Evolutionary conservation across 805 yeast species (phyloP).

Genomic region (Candida broadrunensis): DNA sequence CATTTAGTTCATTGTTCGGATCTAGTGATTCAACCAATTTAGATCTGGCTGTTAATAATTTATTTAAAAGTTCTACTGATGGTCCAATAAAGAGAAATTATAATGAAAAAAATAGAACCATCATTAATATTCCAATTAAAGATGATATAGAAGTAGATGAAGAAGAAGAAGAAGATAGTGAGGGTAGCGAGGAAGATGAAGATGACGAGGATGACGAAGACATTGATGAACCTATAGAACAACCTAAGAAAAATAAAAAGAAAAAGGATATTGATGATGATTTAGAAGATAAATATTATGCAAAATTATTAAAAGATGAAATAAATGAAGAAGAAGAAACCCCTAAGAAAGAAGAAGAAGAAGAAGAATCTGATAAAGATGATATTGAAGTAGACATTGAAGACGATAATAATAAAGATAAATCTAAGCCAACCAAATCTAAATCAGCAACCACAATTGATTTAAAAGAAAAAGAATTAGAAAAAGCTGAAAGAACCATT

Average conservation of each 20-base stretch:
- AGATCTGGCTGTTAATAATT: conserved; percentile 26
- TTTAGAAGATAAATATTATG: conserved; percentile 53
- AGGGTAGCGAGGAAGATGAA: conserved; percentile 20
- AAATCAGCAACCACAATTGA: conserved; percentile 50
- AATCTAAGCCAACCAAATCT: conserved; percentile 8
- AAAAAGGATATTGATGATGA: conserved; percentile 43
- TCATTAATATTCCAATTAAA: conserved; percentile 14
- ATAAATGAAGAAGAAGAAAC: conserved; percentile 11
- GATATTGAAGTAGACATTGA: conserved; percentile 8
- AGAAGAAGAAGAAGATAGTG: conserved; percentile 12
- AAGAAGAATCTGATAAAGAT: conserved; percentile 18
- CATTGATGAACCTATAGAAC: conserved; percentile 7
- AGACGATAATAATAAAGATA: conserved; percentile 5
- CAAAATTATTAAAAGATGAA: conserved; percentile 44
- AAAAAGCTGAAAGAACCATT: conserved; percentile 78
- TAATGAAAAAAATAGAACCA: conserved; percentile 18
- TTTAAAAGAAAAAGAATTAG: conserved; percentile 67
- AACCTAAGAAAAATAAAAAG: conserved; percentile 8
- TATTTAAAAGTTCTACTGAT: conserved; percentile 28
- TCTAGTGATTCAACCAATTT: conserved; percentile 10
- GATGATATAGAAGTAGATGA: conserved; percentile 18
- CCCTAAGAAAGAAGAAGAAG: conserved; percentile 10
- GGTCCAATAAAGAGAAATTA: conserved; percentile 48
- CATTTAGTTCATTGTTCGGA: conserved; percentile 34
- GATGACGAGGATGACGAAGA: background rate